Evolutionary conservation across 2,329 filamentous ascomycete species (phyloP).

Genomic region (Nothomitra cinnamomea): DNA sequence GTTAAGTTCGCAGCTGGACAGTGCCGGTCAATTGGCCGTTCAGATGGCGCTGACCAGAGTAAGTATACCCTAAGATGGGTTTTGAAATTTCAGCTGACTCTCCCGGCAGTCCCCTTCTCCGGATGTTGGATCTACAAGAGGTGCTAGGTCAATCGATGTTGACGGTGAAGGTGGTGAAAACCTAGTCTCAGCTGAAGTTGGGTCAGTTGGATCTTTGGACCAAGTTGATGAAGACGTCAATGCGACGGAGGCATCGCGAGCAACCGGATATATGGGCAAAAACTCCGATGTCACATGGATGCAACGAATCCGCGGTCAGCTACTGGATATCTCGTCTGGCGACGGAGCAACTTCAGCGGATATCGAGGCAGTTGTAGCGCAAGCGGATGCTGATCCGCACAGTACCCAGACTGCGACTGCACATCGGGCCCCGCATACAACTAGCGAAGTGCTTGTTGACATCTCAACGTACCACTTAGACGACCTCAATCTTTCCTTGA

Average conservation of each 20-base stretch:
- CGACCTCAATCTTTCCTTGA: constrained; percentile 23
- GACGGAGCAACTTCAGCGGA: constrained; percentile 18
- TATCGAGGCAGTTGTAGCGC: constrained; percentile 6
- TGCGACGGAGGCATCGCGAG: constrained; percentile 20
- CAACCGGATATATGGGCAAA: constrained; percentile 28
- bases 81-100: not conserved
- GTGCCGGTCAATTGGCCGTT: constrained; percentile 7
- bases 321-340: constrained; percentile 7
- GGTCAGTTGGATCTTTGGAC: constrained; percentile 28
- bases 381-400: constrained; percentile 7
- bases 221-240: constrained; percentile 26
- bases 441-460: not conserved
- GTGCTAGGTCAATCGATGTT: not conserved
- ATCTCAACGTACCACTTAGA: constrained; percentile 26
- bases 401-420: not conserved
- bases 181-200: constrained; percentile 9
- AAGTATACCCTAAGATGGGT: not conserved
- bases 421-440: not conserved
- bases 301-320: constrained; percentile 19
- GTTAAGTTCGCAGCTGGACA: constrained; percentile 7
- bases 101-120: not conserved
- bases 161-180: not conserved
- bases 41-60: constrained; percentile 8
- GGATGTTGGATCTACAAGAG: not conserved
- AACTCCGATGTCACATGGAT: constrained; percentile 30